Base-by-base conservation (phyloP, 768 basidiomycete genomes). In the Solioccasus polychromus region DNA sequence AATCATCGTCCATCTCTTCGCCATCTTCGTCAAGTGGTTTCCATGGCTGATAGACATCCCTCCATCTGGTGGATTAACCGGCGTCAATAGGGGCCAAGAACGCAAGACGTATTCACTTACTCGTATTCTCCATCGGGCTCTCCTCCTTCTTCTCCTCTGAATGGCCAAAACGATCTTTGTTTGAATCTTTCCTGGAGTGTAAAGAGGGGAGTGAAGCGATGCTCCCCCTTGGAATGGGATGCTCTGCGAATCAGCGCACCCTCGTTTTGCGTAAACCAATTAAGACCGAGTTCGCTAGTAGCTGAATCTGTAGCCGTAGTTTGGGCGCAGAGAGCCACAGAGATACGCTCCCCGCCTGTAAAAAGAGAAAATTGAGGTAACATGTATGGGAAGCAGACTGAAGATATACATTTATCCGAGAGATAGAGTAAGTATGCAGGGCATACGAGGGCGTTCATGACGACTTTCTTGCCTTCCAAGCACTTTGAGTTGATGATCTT, bases 341-440 rank as follows among this genome's bases (percentile, higher is more conserved):
- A 47, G n/a, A 59, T 20, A 4, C 18, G 23, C 30, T 40, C 46
- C 22, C 57, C 48, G 12, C 41, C 53, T 55, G n/a, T n/a, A n/a
- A n/a, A n/a, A n/a, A n/a, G n/a, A n/a, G n/a, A n/a, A n/a, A n/a
- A n/a, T n/a, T n/a, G n/a, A n/a, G n/a, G n/a, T n/a, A n/a, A n/a
- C n/a, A n/a, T n/a, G n/a, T n/a, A n/a, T n/a, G n/a, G n/a, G n/a
- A n/a, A n/a, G n/a, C n/a, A n/a, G n/a, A n/a, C n/a, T n/a, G n/a
- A 14, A 29, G 0, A 15, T 31, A 31, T 41, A 50, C 58, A 36
- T 39, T 47, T 57, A 19, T 58, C 40, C n/a, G 54, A 56, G 6
- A 59, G 35, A 12, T 56, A 66, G 34, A 64, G 42, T 25, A 60
- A 52, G 29, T 58, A 53, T 14, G 62, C 64, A 11, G 59, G 62